Conservation (phyloP, 768 basidiomycete genomes). For the Pilatotrama ljubarskyi region DNA sequence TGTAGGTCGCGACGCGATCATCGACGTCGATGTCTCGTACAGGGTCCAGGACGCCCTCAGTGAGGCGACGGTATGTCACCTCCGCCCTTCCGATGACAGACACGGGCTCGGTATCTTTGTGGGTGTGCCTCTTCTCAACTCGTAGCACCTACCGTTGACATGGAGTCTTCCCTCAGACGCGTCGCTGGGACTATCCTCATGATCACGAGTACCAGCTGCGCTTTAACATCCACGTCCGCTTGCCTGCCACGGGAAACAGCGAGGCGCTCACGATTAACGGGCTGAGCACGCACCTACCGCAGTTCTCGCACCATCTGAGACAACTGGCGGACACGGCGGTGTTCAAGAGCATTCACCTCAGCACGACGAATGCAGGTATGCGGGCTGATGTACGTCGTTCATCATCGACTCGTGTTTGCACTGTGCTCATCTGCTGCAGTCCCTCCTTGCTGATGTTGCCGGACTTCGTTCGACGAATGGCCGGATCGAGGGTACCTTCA, state of each 20-base stretch:
- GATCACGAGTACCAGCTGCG: constrained; percentile 27
- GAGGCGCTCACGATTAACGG: constrained; percentile 37
- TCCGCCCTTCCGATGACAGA: constrained; percentile 18
- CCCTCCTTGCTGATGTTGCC: neutral
- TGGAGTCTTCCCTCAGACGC: constrained; percentile 26
- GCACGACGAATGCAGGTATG: neutral
- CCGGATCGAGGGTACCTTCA: constrained; percentile 40
- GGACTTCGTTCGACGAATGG: constrained; percentile 29
- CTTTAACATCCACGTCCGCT: constrained; percentile 39
- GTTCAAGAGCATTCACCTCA: constrained; percentile 36
- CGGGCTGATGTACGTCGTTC: constrained; percentile 3
- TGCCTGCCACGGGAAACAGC: constrained; percentile 36
- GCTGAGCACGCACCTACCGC: constrained; percentile 44
- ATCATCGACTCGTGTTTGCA: too few species aligned
- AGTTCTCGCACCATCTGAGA: constrained; percentile 27
- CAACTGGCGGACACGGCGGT: constrained; percentile 35
- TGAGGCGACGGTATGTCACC: constrained; percentile 25
- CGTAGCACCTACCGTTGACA: neutral
- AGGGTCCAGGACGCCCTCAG: constrained; percentile 1
- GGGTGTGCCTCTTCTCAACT: neutral
- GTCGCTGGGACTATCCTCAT: constrained; percentile 31
- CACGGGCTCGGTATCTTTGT: constrained; percentile 36
- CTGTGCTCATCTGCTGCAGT: neutral
- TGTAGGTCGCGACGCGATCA: constrained; percentile 14
- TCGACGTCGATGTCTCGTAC: constrained; percentile 25